Base-by-base conservation (phyloP, 768 basidiomycete species). In the Calocybe gangraenosa region DNA sequence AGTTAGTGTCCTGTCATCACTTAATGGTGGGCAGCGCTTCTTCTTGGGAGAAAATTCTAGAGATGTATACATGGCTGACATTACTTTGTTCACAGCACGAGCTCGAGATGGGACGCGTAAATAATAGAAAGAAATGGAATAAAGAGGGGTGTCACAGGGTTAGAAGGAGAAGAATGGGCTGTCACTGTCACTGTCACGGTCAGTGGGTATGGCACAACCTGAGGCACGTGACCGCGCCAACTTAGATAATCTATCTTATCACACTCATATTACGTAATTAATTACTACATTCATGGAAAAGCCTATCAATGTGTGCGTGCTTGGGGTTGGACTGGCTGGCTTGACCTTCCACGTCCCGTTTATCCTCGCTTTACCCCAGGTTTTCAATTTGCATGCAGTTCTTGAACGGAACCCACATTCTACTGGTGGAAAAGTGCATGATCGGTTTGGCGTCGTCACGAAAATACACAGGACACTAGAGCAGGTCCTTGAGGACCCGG, bases 311-410 rank as follows among this genome's bases (percentile, higher is more conserved):
- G 80, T 82, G 19, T 84, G 87, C 54, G 79, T 88, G 5, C 68
- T 90, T 2, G 88, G 87, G 15, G 81, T 86, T 28, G 90, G 89
- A 32, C 78, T 91, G 48, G 74, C 82, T 15, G 84, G 84, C 28
- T 66, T 84, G 32, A 85, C 84, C 2, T 92, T 93, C 65, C 91
- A 93, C 61, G 56, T 83, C 46, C 90, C 91, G 0, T 86, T 91
- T 61, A 66, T 93, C 46, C 75, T 84, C 44, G 79, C 86, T 2
- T 70, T 86, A 15, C 83, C 87, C 0, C 68, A 84, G 19, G 64
- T 79, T 39, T 91, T 89, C 69, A 75, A 65, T 7, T 76, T 92
- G 28, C 73, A 82, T 53, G 75, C 87, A n/a, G 82, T 91, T 38
- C 69, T 90, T 47, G 82, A 89, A 60, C 75, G 88, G 41, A 83